Evolutionary conservation across 1,139 yeast species (phyloP).

Genomic region (Magnusiomyces paraingens): DNA sequence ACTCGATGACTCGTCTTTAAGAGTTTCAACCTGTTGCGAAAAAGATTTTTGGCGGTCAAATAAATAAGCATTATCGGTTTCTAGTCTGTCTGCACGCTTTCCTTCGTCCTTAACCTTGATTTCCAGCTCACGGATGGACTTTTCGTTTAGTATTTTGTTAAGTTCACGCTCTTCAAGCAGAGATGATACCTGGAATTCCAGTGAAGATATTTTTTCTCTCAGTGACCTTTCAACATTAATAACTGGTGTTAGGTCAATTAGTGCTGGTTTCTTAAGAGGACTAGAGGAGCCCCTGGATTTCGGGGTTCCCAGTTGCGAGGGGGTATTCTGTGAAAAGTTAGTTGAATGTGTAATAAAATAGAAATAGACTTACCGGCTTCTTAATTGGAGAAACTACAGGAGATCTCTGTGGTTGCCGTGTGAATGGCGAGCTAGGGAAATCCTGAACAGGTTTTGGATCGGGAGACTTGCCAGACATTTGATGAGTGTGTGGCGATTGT

Average conservation of each 20-base stretch:
- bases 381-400: too few species aligned
- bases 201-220: constrained; percentile 22
- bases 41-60: constrained; percentile 38
- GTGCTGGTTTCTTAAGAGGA: too few species aligned
- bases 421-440: too few species aligned
- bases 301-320: too few species aligned
- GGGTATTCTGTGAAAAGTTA: too few species aligned
- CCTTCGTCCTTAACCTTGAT: constrained; percentile 30
- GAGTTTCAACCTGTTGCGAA: constrained; percentile 28
- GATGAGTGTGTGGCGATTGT: too few species aligned
- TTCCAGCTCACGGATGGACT: constrained; percentile 29
- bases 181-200: constrained; percentile 34
- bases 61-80: constrained; percentile 38
- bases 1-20: constrained; percentile 27
- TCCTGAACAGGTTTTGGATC: too few species aligned
- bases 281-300: too few species aligned
- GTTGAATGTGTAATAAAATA: too few species aligned
- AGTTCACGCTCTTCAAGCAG: constrained; percentile 31
- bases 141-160: constrained; percentile 32
- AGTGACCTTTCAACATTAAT: neutral
- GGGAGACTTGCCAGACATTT: too few species aligned
- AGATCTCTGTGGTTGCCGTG: too few species aligned
- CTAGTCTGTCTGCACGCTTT: constrained; percentile 31
- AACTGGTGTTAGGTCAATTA: neutral
- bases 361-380: too few species aligned